These are phyloP conservation scores for Rhytidhysteron rufulum DNA, from an alignment of 2,329 filamentous ascomycete species.

Conservation along the genomic window DNA sequence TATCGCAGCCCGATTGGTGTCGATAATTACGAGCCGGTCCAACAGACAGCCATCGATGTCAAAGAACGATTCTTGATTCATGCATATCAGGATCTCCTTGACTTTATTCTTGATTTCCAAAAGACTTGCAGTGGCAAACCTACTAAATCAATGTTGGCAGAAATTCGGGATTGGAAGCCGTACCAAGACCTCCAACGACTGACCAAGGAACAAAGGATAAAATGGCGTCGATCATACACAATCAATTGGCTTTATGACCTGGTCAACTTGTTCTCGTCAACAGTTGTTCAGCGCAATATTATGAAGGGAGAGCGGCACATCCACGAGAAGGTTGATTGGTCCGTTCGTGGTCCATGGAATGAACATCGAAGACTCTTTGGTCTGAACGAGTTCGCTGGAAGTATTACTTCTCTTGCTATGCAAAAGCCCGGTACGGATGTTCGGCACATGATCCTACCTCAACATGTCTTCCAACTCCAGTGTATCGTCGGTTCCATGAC, in stretches of 20 bases:
- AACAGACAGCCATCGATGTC: slow-evolving; percentile 30
- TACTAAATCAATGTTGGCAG: slow-evolving; percentile 41
- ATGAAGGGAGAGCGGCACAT: slow-evolving; percentile 30
- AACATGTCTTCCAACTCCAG: slow-evolving; percentile 50
- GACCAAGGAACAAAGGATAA: slow-evolving; percentile 37
- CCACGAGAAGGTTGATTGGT: slow-evolving; percentile 43
- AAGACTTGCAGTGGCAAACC: slow-evolving; percentile 45
- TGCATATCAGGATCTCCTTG: slow-evolving; percentile 41
- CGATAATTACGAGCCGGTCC: slow-evolving; percentile 9
- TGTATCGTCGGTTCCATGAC: slow-evolving; percentile 49
- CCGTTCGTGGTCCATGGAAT: slow-evolving; percentile 35
- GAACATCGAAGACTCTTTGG: slow-evolving; percentile 41
- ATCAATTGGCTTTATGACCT: slow-evolving; percentile 53
- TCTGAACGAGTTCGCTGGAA: slow-evolving; percentile 44
- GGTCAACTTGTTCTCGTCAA: slow-evolving; percentile 43
- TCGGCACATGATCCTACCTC: slow-evolving; percentile 41
- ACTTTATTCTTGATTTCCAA: slow-evolving; percentile 47
- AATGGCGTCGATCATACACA: slow-evolving; percentile 48
- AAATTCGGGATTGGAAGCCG: slow-evolving; percentile 43
- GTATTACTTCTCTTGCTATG: slow-evolving; percentile 45
- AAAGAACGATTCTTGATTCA: slow-evolving; percentile 44
- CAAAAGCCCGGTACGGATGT: slow-evolving; percentile 40
- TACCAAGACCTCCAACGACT: slow-evolving; percentile 35
- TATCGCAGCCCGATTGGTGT: slow-evolving; percentile 11
- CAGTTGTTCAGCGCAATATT: slow-evolving; percentile 39